These are phyloP conservation scores for Neocatenulostroma microsporum DNA, from an alignment of 2,329 filamentous ascomycete species.

Conservation along the genomic window DNA sequence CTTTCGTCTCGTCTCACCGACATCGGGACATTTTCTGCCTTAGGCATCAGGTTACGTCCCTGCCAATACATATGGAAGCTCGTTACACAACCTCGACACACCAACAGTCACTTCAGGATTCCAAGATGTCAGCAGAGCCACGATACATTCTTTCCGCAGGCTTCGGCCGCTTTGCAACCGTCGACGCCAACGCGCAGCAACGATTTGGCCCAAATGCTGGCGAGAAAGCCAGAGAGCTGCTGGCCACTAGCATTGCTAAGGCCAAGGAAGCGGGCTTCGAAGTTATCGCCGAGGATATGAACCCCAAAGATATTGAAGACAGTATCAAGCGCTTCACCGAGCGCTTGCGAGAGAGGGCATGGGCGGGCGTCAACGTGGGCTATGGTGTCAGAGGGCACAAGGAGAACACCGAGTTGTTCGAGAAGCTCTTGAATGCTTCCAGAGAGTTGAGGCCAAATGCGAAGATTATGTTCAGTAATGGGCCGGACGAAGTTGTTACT, in stretches of 20 bases:
- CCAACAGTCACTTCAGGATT: too few relatives aligned
- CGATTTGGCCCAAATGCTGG: constrained; percentile 9
- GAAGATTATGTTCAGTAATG: constrained; percentile 10
- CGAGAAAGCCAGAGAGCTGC: constrained; percentile 4
- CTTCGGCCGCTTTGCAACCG: constrained; percentile 8
- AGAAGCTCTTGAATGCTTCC: constrained; percentile 6
- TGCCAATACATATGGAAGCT: too few relatives aligned
- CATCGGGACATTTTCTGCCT: too few relatives aligned
- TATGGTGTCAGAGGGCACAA: constrained; percentile 6
- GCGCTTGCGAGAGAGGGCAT: constrained; percentile 3
- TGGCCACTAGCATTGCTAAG: constrained; percentile 4
- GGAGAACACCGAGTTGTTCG: constrained; percentile 9
- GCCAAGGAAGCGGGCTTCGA: constrained; percentile 10
- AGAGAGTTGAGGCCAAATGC: neutral
- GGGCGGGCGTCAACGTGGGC: constrained; percentile 9
- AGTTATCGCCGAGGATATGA: constrained; percentile 4
- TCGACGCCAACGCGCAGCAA: constrained; percentile 2
- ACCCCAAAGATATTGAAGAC: constrained; percentile 8
- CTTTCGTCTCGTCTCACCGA: too few relatives aligned
- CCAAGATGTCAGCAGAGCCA: too few relatives aligned
- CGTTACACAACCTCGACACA: too few relatives aligned
- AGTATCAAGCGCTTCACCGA: constrained; percentile 5
- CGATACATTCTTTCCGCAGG: constrained; percentile 7
- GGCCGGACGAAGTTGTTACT: constrained; percentile 7
- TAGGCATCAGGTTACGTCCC: too few relatives aligned